These are phyloP conservation scores for Trametes sanguinea DNA, from an alignment of 768 basidiomycete species.

Conservation along the genomic window DNA sequence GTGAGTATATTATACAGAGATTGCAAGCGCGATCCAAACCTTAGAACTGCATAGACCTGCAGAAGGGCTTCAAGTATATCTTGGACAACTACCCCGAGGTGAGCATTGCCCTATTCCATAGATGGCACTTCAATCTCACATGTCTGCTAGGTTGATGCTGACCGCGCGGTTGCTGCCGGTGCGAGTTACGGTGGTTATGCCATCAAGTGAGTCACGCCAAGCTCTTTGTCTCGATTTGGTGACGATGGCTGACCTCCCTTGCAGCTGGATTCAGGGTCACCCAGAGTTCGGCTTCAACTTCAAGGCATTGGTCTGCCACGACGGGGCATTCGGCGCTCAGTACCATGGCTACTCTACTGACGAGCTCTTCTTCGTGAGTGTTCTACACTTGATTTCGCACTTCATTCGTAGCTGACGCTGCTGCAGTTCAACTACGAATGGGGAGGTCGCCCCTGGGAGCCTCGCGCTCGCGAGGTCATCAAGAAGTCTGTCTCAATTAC, in stretches of 20 bases:
- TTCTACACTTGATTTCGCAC: neutral
- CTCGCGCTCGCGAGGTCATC: slow-evolving; percentile 51
- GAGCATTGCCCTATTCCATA: slow-evolving; percentile 6
- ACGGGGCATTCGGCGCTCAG: slow-evolving; percentile 83
- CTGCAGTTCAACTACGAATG: slow-evolving; percentile 82
- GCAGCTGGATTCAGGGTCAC: slow-evolving; percentile 94
- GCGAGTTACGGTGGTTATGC: slow-evolving; percentile 62
- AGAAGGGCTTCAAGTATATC: slow-evolving; percentile 71
- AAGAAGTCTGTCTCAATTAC: slow-evolving; percentile 49
- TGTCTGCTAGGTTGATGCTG: slow-evolving; percentile 58
- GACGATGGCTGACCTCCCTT: slow-evolving; percentile 2
- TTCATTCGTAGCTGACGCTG: neutral
- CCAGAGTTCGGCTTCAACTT: slow-evolving; percentile 86
- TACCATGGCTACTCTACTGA: slow-evolving; percentile 91
- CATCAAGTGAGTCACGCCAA: slow-evolving; percentile 60
- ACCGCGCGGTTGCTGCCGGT: slow-evolving; percentile 59
- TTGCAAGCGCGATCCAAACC: neutral
- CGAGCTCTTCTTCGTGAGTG: slow-evolving; percentile 83
- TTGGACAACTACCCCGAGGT: slow-evolving; percentile 72
- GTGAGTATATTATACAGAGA: neutral
- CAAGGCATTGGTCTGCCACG: slow-evolving; percentile 91
- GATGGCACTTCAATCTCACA: neutral
- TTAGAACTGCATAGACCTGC: slow-evolving; percentile 44
- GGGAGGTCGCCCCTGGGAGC: slow-evolving; percentile 81
- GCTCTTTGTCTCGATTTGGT: slow-evolving; percentile 1